These are phyloP conservation scores for Physcia stellaris DNA, from an alignment of 495 filamentous ascomycete species.

Conservation along the genomic window DNA sequence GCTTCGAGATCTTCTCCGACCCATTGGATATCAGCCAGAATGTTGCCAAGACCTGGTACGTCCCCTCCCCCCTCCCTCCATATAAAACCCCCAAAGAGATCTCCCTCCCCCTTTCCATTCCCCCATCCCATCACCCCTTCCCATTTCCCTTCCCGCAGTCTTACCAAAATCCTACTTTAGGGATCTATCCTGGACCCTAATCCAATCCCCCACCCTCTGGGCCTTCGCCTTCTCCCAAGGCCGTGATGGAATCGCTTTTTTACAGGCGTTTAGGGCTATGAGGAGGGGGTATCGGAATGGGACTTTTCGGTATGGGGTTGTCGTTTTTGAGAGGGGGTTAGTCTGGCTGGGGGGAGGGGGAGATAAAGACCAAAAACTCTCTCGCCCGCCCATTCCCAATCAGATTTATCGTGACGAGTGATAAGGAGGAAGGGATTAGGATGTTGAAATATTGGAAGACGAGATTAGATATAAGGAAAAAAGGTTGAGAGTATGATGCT, in stretches of 20 bases:
- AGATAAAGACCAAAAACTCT: too few species aligned
- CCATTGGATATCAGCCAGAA: constrained; percentile 43
- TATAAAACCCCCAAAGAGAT: neutral
- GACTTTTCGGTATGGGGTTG: constrained; percentile 42
- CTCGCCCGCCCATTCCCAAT: too few species aligned
- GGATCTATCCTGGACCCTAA: constrained; percentile 46
- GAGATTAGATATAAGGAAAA: too few species aligned
- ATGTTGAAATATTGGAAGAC: too few species aligned
- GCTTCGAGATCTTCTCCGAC: constrained; percentile 24
- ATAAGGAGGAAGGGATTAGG: too few species aligned
- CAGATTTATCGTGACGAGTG: too few species aligned
- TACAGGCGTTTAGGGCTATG: constrained; percentile 47
- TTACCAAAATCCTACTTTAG: constrained; percentile 14
- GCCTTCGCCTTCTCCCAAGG: constrained; percentile 43
- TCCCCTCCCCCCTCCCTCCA: neutral
- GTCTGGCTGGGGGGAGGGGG: too few species aligned
- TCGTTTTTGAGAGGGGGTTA: constrained; percentile 41
- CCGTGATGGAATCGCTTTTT: constrained; percentile 40
- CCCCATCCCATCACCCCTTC: too few species aligned
- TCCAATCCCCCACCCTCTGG: constrained; percentile 42
- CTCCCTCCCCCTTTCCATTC: too few species aligned
- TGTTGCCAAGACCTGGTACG: constrained; percentile 29
- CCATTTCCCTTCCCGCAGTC: too few species aligned
- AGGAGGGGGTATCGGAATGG: constrained; percentile 42
- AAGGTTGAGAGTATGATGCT: too few species aligned